These are phyloP conservation scores for Cyclotella kingstonii DNA, from an alignment of 108 stramenopile genomes.

Conservation along the genomic window DNA sequence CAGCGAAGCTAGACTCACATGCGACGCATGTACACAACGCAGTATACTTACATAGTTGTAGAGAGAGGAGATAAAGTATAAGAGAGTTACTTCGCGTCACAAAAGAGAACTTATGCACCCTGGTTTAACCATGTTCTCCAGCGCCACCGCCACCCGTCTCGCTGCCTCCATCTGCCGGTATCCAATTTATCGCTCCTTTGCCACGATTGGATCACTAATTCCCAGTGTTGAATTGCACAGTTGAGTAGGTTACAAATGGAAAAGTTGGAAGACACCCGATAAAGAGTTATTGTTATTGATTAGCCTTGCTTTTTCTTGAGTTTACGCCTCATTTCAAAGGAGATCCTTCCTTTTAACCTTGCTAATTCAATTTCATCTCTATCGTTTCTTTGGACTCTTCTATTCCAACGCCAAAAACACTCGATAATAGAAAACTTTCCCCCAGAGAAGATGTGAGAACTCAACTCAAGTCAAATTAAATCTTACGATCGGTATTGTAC, in stretches of 20 bases:
- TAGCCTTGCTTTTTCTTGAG: not conserved
- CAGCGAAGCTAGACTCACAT: no score
- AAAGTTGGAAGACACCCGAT: not conserved
- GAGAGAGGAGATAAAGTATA: no score
- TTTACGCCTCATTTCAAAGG: not conserved
- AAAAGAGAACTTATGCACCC: not conserved
- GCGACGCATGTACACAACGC: no score
- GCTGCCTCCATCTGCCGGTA: constrained; percentile 3
- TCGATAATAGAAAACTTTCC: constrained; percentile 24
- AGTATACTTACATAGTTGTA: no score
- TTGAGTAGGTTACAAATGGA: constrained; percentile 6
- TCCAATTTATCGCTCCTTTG: constrained; percentile 18
- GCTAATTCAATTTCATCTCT: not conserved
- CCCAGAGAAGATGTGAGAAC: constrained; percentile 35
- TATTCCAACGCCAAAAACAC: not conserved
- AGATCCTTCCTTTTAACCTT: not conserved
- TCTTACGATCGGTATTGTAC: not conserved
- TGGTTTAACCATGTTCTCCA: no score
- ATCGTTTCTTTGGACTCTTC: not conserved
- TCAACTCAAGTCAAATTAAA: not conserved
- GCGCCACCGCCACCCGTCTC: constrained; percentile 2
- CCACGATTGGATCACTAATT: constrained; percentile 35
- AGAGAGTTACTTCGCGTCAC: not conserved
- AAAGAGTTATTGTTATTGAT: no score
- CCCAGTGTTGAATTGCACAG: constrained; percentile 37